These are phyloP conservation scores for Tuber calosporum DNA, from an alignment of 495 filamentous ascomycete species.

Conservation along the genomic window DNA sequence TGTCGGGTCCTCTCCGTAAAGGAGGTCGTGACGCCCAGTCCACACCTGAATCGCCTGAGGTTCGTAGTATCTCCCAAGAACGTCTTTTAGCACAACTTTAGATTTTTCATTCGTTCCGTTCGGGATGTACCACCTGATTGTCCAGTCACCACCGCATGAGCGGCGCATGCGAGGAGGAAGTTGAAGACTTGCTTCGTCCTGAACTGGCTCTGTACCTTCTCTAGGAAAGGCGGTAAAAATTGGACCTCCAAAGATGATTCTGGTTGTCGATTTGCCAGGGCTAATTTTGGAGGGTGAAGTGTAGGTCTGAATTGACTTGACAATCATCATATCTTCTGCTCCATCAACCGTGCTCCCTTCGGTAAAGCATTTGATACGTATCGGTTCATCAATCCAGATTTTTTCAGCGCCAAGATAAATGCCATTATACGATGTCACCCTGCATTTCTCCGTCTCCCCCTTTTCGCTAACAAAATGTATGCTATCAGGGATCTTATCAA, in stretches of 20 bases:
- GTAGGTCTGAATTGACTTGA: slow-evolving; percentile 28
- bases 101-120: slow-evolving; percentile 9
- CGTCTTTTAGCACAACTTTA: slow-evolving; percentile 17
- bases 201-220: slow-evolving; percentile 12
- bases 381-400: slow-evolving; percentile 53
- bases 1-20: neutral
- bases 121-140: slow-evolving; percentile 29
- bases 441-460: slow-evolving; percentile 7
- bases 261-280: slow-evolving; percentile 12
- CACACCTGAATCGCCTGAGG: slow-evolving; percentile 33
- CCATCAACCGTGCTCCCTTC: slow-evolving; percentile 22
- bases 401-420: slow-evolving; percentile 57
- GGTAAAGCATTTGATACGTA: slow-evolving; percentile 45
- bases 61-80: slow-evolving; percentile 38
- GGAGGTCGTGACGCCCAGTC: slow-evolving; percentile 14
- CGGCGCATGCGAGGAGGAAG: slow-evolving; percentile 36
- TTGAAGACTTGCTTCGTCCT: slow-evolving; percentile 2
- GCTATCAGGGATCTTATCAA: slow-evolving; percentile 45
- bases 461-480: neutral
- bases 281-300: slow-evolving; percentile 13
- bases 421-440: slow-evolving; percentile 45
- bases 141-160: slow-evolving; percentile 14
- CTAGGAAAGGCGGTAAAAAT: slow-evolving; percentile 32
- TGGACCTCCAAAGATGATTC: slow-evolving; percentile 21
- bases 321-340: slow-evolving; percentile 34